Conservation (phyloP, 768 basidiomycete genomes). For the Trametes villosa region DNA sequence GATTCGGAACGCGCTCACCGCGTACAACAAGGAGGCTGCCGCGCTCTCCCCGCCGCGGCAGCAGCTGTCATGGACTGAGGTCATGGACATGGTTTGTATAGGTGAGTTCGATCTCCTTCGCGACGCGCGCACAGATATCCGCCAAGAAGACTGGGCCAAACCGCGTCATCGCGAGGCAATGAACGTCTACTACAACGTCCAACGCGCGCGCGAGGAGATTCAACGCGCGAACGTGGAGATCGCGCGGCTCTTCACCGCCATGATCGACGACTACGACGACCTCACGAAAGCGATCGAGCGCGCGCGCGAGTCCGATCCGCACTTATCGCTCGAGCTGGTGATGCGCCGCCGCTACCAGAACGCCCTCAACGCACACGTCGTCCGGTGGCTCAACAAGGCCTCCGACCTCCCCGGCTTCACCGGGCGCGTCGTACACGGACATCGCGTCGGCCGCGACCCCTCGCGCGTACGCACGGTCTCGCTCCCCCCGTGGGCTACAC, state of each 20-base stretch:
- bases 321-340: slow-evolving; percentile 14
- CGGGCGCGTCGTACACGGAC: neutral
- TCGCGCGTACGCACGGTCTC: neutral
- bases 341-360: slow-evolving; percentile 2
- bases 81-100: slow-evolving; percentile 20
- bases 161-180: slow-evolving; percentile 43
- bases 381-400: neutral
- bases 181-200: slow-evolving; percentile 35
- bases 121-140: slow-evolving; percentile 37
- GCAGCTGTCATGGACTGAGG: slow-evolving; percentile 10
- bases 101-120: slow-evolving; percentile 40
- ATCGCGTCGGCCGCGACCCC: slow-evolving; percentile 1
- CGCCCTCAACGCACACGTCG: slow-evolving; percentile 5
- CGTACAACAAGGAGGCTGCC: slow-evolving; percentile 37
- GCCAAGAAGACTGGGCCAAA: slow-evolving; percentile 34
- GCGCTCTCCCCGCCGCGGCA: slow-evolving; percentile 22
- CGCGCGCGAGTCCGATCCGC: neutral
- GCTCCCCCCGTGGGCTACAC: neutral
- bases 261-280: slow-evolving; percentile 34
- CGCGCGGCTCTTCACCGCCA: slow-evolving; percentile 28
- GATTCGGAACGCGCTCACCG: slow-evolving; percentile 36
- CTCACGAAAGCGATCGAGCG: neutral
- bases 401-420: slow-evolving; percentile 5
- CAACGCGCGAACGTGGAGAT: slow-evolving; percentile 39
- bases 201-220: slow-evolving; percentile 39